Evolutionary conservation across 2,329 filamentous ascomycete genomes (phyloP).

Genomic region (Alternaria sp.): DNA sequence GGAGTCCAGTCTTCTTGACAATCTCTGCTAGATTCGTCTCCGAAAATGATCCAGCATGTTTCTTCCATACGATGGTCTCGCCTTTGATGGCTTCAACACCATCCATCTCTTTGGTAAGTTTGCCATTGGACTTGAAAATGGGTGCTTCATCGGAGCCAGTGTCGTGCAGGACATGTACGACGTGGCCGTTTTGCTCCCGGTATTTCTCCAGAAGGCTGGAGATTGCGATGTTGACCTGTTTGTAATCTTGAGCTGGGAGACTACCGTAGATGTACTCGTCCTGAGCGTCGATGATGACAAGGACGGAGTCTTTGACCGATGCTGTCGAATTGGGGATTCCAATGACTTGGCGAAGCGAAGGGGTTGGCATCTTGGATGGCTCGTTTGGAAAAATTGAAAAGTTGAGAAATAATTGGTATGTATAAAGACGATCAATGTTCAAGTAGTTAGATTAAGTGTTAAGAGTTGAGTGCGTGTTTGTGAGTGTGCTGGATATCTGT

Average conservation of each 20-base stretch:
- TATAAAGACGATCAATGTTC: not conserved
- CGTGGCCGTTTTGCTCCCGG: slow-evolving; percentile 1
- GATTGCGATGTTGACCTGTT: not conserved
- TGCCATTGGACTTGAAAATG: not conserved
- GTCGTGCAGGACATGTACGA: not conserved
- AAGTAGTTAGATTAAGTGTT: not conserved
- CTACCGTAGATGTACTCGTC: not conserved
- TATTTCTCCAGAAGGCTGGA: not conserved
- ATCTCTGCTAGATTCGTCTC: not conserved
- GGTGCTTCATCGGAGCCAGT: not conserved
- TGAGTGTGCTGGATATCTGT: not conserved
- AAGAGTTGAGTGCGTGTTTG: not conserved
- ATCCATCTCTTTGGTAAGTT: not conserved
- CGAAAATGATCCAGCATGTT: not conserved
- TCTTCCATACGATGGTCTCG: not conserved
- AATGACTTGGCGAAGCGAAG: slow-evolving; percentile 1
- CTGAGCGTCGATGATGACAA: not conserved
- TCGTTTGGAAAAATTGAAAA: not conserved
- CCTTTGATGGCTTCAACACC: not conserved
- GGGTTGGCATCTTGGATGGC: not conserved
- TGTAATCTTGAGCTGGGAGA: not conserved
- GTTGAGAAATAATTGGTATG: not conserved
- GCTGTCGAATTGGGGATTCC: slow-evolving; percentile 2
- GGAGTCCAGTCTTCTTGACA: not conserved
- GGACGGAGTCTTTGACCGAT: slow-evolving; percentile 1